A percentile compares a stretch with the other conserved stretches of the same genome.
phyloP scores from a whole-genome alignment of 345 rosid genomes.

The Erysimum cheiranthoides region DNA sequence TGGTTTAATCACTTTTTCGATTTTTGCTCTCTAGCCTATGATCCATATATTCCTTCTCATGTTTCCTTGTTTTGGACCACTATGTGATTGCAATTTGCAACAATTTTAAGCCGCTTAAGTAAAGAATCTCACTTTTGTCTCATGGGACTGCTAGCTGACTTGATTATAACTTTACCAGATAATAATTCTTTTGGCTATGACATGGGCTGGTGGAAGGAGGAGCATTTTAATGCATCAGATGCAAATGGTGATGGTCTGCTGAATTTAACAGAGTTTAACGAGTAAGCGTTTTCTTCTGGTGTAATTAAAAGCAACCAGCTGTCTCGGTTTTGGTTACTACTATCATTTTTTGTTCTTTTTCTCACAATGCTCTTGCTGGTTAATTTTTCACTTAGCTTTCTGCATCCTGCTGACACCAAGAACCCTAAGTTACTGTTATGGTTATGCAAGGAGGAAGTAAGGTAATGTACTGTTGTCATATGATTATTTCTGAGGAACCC shows the following conservation, averaged over 20 bases:
- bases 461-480: slow-evolving; percentile 52
- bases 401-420: slow-evolving; percentile 97
- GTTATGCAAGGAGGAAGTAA: slow-evolving; percentile 96
- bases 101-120: neutral
- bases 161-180: slow-evolving; percentile 49
- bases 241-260: slow-evolving; percentile 86
- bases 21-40: slow-evolving; percentile 9
- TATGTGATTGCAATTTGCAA: neutral
- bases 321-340: neutral
- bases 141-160: slow-evolving; percentile 31
- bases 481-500: slow-evolving; percentile 5
- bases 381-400: slow-evolving; percentile 60
- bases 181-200: slow-evolving; percentile 71
- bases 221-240: slow-evolving; percentile 97
- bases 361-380: slow-evolving; percentile 24
- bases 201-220: slow-evolving; percentile 99
- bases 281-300: slow-evolving; percentile 59
- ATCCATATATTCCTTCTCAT: neutral
- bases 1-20: neutral
- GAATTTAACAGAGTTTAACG: slow-evolving; percentile 91
- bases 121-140: slow-evolving; percentile 15
- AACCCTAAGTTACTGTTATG: slow-evolving; percentile 75
- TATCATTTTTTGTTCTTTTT: neutral
- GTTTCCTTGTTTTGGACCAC: neutral
- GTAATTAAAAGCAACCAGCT: slow-evolving; percentile 18